Conservation (phyloP, 306 rosid species). For the Malus orientalis region DNA sequence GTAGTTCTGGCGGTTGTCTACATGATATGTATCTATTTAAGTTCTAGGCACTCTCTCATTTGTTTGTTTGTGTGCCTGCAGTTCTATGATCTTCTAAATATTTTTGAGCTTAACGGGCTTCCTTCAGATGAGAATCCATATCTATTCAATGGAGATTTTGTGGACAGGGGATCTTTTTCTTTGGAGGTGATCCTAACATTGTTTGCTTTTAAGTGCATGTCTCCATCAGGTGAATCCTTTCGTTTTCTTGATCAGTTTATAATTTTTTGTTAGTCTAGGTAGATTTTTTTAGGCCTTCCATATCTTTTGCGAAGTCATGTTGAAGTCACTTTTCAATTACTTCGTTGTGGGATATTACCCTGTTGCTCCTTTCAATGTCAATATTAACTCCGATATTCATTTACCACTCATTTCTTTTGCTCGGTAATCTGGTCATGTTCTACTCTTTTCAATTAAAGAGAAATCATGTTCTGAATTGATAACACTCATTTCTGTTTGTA, state of each 20-base stretch:
- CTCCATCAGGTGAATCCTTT: slow-evolving; percentile 72
- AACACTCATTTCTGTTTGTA: background rate
- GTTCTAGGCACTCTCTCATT: background rate
- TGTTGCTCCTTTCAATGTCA: background rate
- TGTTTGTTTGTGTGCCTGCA: slow-evolving; percentile 36
- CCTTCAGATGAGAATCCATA: slow-evolving; percentile 99
- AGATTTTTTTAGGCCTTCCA: background rate
- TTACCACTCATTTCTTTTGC: background rate
- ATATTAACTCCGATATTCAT: background rate
- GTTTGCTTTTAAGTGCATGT: slow-evolving; percentile 98
- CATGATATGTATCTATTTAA: background rate
- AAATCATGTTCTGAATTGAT: background rate
- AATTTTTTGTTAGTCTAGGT: background rate
- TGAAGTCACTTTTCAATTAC: background rate
- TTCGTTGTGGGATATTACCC: background rate
- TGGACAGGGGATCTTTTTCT: slow-evolving; percentile 97
- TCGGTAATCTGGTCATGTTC: background rate
- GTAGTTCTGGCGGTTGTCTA: background rate
- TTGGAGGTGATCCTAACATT: slow-evolving; percentile 93
- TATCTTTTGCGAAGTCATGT: background rate
- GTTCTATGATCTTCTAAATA: slow-evolving; percentile 90
- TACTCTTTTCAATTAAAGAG: background rate
- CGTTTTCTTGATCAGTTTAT: background rate
- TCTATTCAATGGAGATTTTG: slow-evolving; percentile 96
- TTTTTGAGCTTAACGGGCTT: slow-evolving; percentile 98